A percentile compares a stretch with the other conserved stretches of the same genome.
Evolutionary conservation across 2,329 filamentous ascomycete genomes (phyloP).

Genomic region (Nothophaeocryptopus gaeumannii): DNA sequence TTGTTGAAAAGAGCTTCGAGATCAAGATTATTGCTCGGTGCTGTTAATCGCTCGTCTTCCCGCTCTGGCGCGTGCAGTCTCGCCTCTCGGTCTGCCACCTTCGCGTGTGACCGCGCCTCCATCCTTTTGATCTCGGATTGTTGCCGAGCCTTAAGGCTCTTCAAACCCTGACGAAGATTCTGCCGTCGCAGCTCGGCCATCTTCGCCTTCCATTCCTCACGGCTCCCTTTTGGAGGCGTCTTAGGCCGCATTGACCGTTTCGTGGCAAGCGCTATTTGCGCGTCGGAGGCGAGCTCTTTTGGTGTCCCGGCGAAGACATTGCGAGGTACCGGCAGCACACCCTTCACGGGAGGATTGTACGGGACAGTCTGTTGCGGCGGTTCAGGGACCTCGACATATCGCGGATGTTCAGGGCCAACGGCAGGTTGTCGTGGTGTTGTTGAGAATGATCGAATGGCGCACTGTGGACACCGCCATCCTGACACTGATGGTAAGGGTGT

Average conservation of each 20-base stretch:
- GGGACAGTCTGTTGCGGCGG: constrained; percentile 67
- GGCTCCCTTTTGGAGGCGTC: constrained; percentile 42
- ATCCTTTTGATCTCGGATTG: constrained; percentile 40
- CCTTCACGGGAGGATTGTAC: constrained; percentile 58
- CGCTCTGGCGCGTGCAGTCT: constrained; percentile 63
- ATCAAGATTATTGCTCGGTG: constrained; percentile 55
- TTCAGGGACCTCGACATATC: constrained; percentile 77
- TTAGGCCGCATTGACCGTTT: constrained; percentile 20
- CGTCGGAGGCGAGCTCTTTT: constrained; percentile 50
- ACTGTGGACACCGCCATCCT: constrained; percentile 37
- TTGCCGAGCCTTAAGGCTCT: constrained; percentile 67
- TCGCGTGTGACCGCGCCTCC: constrained; percentile 44
- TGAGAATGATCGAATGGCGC: constrained; percentile 42
- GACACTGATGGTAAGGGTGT: constrained; percentile 33
- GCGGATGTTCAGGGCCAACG: constrained; percentile 80
- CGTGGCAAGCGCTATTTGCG: constrained; percentile 23
- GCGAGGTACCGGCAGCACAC: constrained; percentile 78
- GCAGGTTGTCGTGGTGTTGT: constrained; percentile 44
- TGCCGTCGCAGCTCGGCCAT: constrained; percentile 70
- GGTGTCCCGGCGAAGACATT: constrained; percentile 65
- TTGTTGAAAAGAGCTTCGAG: constrained; percentile 34
- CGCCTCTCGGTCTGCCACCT: constrained; percentile 50
- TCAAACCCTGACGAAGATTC: constrained; percentile 69
- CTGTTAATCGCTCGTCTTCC: constrained; percentile 74
- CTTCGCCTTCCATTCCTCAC: constrained; percentile 64